These are phyloP conservation scores for Coemansia reversa DNA, from an alignment of 192 early-diverging fungal species.

Conservation along the genomic window DNA sequence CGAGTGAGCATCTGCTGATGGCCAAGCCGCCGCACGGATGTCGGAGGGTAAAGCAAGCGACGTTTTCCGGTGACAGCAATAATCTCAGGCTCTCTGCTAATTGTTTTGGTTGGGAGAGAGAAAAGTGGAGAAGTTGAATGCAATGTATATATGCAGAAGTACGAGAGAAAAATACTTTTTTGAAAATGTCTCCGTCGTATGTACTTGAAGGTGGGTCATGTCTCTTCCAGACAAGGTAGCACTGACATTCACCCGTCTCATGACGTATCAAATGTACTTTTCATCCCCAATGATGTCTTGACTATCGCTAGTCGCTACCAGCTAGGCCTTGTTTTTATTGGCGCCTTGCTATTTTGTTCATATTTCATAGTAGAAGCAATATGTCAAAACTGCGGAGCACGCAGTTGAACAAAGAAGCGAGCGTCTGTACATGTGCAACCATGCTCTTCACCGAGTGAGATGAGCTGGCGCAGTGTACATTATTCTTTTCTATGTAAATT, in stretches of 20 bases:
- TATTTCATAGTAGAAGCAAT: too few relatives aligned
- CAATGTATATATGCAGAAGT: background rate
- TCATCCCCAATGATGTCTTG: background rate
- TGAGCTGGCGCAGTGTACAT: too few relatives aligned
- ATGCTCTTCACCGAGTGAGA: too few relatives aligned
- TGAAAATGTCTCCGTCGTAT: background rate
- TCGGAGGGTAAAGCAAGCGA: background rate
- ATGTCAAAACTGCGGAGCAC: too few relatives aligned
- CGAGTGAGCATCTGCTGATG: background rate
- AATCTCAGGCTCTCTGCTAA: background rate
- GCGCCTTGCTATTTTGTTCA: too few relatives aligned
- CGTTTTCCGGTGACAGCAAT: background rate
- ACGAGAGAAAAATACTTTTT: background rate
- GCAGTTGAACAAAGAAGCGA: too few relatives aligned
- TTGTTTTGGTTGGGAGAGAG: background rate
- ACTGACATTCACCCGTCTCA: background rate
- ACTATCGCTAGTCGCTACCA: too few relatives aligned
- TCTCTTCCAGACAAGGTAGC: background rate
- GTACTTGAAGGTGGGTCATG: background rate
- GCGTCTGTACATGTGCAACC: too few relatives aligned
- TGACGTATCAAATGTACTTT: background rate
- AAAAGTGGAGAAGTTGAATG: background rate
- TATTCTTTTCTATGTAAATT: too few relatives aligned
- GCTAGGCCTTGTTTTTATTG: too few relatives aligned
- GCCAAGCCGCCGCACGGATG: background rate